Percentiles rank a stretch among this genome's conserved stretches.
Evolutionary conservation across 768 basidiomycete genomes (phyloP).

Genomic region (Rhodosporidiobolus sp.): DNA sequence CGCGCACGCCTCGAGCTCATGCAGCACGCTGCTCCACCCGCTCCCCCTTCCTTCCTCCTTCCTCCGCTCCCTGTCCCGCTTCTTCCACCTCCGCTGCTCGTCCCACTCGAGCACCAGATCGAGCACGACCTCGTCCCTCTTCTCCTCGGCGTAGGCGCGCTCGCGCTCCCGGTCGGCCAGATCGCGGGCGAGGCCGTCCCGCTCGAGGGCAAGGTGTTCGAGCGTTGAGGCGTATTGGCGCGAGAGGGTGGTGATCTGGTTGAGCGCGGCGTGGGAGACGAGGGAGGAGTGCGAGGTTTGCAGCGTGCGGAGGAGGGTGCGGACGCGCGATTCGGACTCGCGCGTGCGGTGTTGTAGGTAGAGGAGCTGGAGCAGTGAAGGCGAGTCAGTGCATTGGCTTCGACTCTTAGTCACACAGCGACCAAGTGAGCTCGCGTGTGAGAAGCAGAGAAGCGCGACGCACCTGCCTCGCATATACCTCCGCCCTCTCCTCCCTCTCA

Average conservation of each 20-base stretch:
- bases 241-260: not conserved
- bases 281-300: not conserved
- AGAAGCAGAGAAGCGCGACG: not conserved
- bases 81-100: not conserved
- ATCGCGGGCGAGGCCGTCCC: not conserved
- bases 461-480: not conserved
- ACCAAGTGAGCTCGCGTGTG: too few relatives aligned
- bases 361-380: not conserved
- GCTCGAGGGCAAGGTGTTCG: not conserved
- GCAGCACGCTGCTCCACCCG: too few relatives aligned
- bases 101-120: conserved; percentile 12
- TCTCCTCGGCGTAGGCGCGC: not conserved
- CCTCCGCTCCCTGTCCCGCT: too few relatives aligned
- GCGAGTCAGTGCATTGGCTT: not conserved
- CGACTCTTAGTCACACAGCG: too few relatives aligned
- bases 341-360: not conserved
- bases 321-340: not conserved
- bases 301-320: not conserved
- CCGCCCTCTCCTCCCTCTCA: conserved; percentile 1
- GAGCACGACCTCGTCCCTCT: not conserved
- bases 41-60: too few relatives aligned
- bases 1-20: not conserved
- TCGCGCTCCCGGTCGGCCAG: not conserved
- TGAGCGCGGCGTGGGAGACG: conserved; percentile 2
- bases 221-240: not conserved